Base-by-base conservation (phyloP, 2,329 filamentous ascomycete species). In the Tolypocladium inflatum region DNA sequence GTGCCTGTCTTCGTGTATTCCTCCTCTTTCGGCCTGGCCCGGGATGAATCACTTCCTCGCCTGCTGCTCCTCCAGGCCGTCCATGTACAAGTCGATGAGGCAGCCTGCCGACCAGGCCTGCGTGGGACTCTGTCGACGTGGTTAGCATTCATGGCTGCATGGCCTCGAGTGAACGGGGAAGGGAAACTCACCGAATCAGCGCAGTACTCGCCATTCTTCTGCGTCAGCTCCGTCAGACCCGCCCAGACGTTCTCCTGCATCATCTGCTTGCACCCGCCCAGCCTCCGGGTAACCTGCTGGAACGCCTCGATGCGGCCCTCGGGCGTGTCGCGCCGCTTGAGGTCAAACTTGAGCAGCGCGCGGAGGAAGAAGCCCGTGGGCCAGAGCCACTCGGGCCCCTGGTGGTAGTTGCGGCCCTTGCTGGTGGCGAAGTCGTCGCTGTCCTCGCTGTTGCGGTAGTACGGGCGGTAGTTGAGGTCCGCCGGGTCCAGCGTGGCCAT, bases 371-470 rank as follows among this genome's bases (percentile, higher is more conserved):
- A 99, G 5, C 94, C 94, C 1, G 91, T 93, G 0, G 93, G 95
- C 94, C 94, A 99, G 30, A 97, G 77, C 94, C 94, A 99, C 72
- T 99, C 94, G 0, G 94, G 95, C 5, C 94, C 94, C 72, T 97
- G 93, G 73, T 99, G 94, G 75, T 99, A 99, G 74, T 97, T 99
- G 58, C 94, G 83, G 55, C 94, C 94, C 74, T 97, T 97, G 65
- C 89, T 86, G 0, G 93, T 97, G 13, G 90, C 84, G 68, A 97
- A 97, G 72, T 97, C 90, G 15, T 84, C 85, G 60, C 88, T 93
- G 73, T 99, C 94, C 68, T 97, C 93, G 64, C 88, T 89, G 76
- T 99, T 99, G 78, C 88, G 86, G 76, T 99, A 99, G 77, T 94
- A 90, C 0, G 92, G 92, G 3, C 90, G 85, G 75, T 99, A 99